phyloP scores from a whole-genome alignment of 352 stramenopile genomes.

The Phytophthora multivora region DNA sequence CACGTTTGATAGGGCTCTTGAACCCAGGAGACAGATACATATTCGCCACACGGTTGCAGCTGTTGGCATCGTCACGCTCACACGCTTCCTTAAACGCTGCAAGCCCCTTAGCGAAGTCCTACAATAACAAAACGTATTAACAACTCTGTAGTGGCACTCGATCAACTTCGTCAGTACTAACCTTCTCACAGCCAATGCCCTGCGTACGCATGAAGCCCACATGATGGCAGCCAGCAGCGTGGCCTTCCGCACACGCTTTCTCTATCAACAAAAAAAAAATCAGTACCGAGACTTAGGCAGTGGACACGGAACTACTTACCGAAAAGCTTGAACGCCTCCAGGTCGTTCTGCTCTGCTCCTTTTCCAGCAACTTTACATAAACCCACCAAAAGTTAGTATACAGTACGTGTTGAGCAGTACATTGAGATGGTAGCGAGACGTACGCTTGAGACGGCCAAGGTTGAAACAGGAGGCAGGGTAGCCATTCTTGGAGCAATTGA shows the following conservation, averaged over 20 bases:
- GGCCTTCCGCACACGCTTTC: constrained; percentile 73
- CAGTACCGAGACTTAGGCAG: not conserved
- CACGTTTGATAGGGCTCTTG: constrained; percentile 46
- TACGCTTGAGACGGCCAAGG: constrained; percentile 80
- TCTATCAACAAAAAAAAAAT: constrained; percentile 39
- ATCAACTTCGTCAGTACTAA: constrained; percentile 17
- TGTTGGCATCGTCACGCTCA: constrained; percentile 72
- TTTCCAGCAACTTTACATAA: constrained; percentile 70
- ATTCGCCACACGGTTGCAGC: constrained; percentile 82
- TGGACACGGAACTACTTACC: constrained; percentile 36
- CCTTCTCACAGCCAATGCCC: constrained; percentile 74
- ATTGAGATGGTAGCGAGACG: not conserved
- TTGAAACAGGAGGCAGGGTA: constrained; percentile 90
- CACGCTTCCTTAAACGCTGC: constrained; percentile 80
- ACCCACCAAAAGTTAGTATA: not conserved
- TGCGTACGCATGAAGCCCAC: constrained; percentile 84
- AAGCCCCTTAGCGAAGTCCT: constrained; percentile 70
- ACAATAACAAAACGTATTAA: constrained; percentile 1
- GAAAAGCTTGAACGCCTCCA: constrained; percentile 71
- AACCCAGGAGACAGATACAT: constrained; percentile 62
- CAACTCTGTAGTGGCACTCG: not conserved
- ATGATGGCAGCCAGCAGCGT: constrained; percentile 84
- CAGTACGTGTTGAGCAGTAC: not conserved
- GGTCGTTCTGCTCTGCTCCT: constrained; percentile 70
- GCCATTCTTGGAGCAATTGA: constrained; percentile 84